Percentiles rank a stretch among this genome's conserved stretches.
phyloP scores from a whole-genome alignment of 345 rosid species.

The thale cress (Arabidopsis thaliana) region DNA sequence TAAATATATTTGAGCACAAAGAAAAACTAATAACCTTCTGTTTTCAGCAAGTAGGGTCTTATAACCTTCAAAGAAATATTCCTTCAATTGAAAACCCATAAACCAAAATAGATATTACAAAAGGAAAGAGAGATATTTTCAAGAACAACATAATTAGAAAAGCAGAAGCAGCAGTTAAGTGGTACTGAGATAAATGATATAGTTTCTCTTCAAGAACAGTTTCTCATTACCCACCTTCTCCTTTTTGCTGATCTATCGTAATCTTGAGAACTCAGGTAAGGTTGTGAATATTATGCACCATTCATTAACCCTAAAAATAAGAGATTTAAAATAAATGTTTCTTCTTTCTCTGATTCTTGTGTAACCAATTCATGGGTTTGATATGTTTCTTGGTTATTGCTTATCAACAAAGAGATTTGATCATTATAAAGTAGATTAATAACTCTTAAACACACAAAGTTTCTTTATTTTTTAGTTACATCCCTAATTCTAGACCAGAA shows the following conservation, averaged over 20 bases:
- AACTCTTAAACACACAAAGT: neutral
- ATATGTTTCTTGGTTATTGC: slow-evolving; percentile 28
- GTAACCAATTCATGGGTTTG: slow-evolving; percentile 13
- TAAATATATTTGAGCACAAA: slow-evolving; percentile 45
- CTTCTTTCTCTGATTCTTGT: slow-evolving; percentile 13
- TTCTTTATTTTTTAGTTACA: neutral
- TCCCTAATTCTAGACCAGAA: neutral
- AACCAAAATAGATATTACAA: slow-evolving; percentile 27
- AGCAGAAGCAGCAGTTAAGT: slow-evolving; percentile 46
- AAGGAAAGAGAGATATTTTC: slow-evolving; percentile 20
- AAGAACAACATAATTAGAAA: slow-evolving; percentile 44
- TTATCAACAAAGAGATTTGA: neutral
- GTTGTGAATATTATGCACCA: neutral
- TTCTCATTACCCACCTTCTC: slow-evolving; percentile 19
- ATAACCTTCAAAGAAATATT: slow-evolving; percentile 39
- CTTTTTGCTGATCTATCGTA: slow-evolving; percentile 24
- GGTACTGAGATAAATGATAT: slow-evolving; percentile 39
- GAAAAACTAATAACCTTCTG: slow-evolving; percentile 47
- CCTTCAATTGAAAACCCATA: slow-evolving; percentile 32
- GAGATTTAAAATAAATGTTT: neutral
- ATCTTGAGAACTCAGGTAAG: slow-evolving; percentile 36
- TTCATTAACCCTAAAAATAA: slow-evolving; percentile 9
- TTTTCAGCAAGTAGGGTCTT: slow-evolving; percentile 55
- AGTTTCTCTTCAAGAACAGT: slow-evolving; percentile 28
- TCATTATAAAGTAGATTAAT: neutral